Percentiles rank a stretch among this genome's conserved stretches.
phyloP scores from a whole-genome alignment of 2,329 filamentous ascomycete genomes.

The Teratosphaeria gauchensis region DNA sequence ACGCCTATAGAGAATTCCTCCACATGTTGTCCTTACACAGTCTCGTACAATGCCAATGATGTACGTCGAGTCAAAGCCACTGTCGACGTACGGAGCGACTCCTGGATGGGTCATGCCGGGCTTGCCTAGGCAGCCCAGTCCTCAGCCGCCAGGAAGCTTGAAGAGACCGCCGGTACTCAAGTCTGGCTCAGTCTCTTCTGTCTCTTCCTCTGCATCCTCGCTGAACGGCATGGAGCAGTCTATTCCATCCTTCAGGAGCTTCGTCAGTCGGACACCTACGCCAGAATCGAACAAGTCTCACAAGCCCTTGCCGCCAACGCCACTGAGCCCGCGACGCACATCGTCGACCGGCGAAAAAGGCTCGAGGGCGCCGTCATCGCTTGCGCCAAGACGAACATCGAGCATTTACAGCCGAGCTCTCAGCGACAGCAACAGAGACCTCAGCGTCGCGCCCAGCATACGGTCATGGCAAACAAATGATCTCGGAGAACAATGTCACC shows the following conservation, averaged over 20 bases:
- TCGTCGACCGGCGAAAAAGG: constrained; percentile 1
- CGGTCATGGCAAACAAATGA: constrained; percentile 12
- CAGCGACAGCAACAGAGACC: constrained; percentile 8
- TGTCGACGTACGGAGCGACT: constrained; percentile 13
- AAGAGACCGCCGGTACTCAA: constrained; percentile 6
- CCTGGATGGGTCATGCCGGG: constrained; percentile 15
- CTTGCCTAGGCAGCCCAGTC: constrained; percentile 4
- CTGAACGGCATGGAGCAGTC: constrained; percentile 17
- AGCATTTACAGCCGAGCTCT: constrained; percentile 27
- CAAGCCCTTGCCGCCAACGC: constrained; percentile 21
- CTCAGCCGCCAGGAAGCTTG: constrained; percentile 1
- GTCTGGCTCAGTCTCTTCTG: constrained; percentile 2
- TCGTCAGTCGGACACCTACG: constrained; percentile 22
- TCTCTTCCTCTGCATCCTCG: constrained; percentile 10
- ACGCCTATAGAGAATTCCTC: neutral
- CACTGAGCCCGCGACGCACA: constrained; percentile 6
- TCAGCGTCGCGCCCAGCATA: constrained; percentile 1
- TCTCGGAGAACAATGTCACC: constrained; percentile 12
- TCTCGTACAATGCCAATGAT: constrained; percentile 7
- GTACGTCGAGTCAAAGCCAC: constrained; percentile 17
- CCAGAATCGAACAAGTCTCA: constrained; percentile 14
- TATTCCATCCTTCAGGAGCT: constrained; percentile 24
- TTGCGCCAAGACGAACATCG: constrained; percentile 17
- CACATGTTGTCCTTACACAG: neutral
- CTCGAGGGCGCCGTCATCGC: neutral